phyloP scores from a whole-genome alignment of 768 basidiomycete genomes.

The Postia placenta region DNA sequence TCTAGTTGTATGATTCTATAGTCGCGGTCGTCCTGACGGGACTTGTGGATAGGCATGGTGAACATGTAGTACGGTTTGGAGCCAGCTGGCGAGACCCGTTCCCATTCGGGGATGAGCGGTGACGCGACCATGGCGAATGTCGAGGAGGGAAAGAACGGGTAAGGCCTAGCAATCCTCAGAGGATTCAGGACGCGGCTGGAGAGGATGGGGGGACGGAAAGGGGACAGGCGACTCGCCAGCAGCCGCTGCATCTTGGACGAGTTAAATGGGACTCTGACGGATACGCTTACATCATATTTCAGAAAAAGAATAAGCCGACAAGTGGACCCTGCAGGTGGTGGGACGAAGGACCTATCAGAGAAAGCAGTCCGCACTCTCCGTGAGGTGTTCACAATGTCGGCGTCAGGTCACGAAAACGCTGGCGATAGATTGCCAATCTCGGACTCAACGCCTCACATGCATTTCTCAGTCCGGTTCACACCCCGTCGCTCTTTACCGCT shows the following conservation, averaged over 20 bases:
- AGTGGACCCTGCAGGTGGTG: neutral
- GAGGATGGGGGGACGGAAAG: neutral
- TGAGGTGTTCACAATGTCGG: neutral
- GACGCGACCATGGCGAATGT: conserved; percentile 10
- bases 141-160: conserved; percentile 1
- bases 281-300: conserved; percentile 4
- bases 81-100: conserved; percentile 8
- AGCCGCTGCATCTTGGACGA: conserved; percentile 14
- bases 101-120: conserved; percentile 9
- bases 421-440: neutral
- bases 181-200: neutral
- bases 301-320: neutral
- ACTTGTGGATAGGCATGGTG: conserved; percentile 57
- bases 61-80: conserved; percentile 42
- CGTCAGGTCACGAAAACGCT: neutral
- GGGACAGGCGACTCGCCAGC: conserved; percentile 8
- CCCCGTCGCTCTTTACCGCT: neutral
- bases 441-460: neutral
- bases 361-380: neutral
- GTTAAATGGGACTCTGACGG: neutral
- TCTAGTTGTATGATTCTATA: conserved; percentile 80
- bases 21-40: conserved; percentile 70
- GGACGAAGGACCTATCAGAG: neutral
- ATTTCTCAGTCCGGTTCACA: neutral
- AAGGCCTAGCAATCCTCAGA: conserved; percentile 1